Percentiles rank a stretch among this genome's conserved stretches.
These are phyloP conservation scores for Entelexis sorbosivorans DNA, from an alignment of 1,139 yeast genomes.

Conservation along the genomic window DNA sequence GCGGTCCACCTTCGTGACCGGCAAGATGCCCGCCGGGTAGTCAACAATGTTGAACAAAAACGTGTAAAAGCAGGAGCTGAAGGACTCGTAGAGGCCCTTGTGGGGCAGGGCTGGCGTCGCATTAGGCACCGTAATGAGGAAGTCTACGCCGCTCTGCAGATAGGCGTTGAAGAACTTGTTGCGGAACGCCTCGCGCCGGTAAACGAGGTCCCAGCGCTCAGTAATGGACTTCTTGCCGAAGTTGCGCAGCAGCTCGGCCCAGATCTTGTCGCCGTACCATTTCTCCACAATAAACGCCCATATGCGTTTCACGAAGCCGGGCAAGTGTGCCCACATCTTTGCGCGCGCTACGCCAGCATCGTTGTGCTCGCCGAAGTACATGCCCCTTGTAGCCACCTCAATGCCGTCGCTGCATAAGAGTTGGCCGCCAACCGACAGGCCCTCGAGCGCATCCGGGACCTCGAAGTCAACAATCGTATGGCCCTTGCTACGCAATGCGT, in stretches of 20 bases:
- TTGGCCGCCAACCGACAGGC: conserved; percentile 34
- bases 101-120: conserved; percentile 34
- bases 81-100: conserved; percentile 31
- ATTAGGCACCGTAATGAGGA: conserved; percentile 33
- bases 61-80: conserved; percentile 42
- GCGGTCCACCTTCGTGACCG: conserved; percentile 37
- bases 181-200: conserved; percentile 27
- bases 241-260: conserved; percentile 35
- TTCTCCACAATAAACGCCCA: conserved; percentile 33
- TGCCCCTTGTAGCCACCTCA: conserved; percentile 29
- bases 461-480: conserved; percentile 13
- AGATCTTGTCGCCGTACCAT: conserved; percentile 36
- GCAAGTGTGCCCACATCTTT: conserved; percentile 29
- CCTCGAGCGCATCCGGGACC: conserved; percentile 30
- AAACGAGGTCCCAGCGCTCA: conserved; percentile 32
- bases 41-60: conserved; percentile 50
- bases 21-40: conserved; percentile 48
- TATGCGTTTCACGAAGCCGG: conserved; percentile 30
- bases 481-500: conserved; percentile 35
- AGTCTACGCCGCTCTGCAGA: conserved; percentile 32
- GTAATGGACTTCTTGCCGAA: conserved; percentile 32
- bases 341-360: conserved; percentile 34
- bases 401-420: conserved; percentile 32
- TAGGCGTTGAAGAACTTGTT: conserved; percentile 31
- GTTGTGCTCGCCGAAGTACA: conserved; percentile 30